phyloP scores from a whole-genome alignment of 208 protist species.

The Acanthamoeba healyi region DNA sequence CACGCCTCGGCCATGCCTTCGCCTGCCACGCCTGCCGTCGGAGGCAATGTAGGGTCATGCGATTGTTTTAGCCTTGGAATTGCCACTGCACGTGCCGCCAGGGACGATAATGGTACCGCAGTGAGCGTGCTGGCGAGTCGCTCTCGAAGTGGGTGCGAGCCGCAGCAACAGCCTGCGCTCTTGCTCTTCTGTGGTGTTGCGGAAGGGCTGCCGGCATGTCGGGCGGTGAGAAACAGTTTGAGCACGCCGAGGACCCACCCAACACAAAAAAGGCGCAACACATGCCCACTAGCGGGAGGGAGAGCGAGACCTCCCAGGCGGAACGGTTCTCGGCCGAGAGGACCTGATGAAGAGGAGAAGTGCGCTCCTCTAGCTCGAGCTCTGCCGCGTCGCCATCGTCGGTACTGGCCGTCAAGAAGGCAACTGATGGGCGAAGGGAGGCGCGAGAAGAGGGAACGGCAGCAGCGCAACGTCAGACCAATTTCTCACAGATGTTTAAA shows the following conservation, averaged over 20 bases:
- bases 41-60: too few species aligned
- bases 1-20: neutral
- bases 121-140: neutral
- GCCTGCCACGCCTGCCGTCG: too few species aligned
- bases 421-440: neutral
- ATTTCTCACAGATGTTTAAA: too few species aligned
- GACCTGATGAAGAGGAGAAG: neutral
- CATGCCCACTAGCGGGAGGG: neutral
- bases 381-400: neutral
- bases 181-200: conserved; percentile 14
- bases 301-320: neutral
- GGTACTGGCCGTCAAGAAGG: conserved; percentile 4
- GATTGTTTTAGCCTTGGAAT: too few species aligned
- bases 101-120: neutral
- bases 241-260: too few species aligned
- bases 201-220: neutral
- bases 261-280: neutral
- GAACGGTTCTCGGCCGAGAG: neutral
- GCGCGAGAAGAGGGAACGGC: neutral
- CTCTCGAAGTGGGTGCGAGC: neutral
- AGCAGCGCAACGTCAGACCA: too few species aligned
- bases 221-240: too few species aligned
- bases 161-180: neutral
- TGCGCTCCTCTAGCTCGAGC: neutral
- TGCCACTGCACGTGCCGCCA: too few species aligned